Conservation (phyloP, 2,329 filamentous ascomycete species). For the Raffaelea ambrosiae region DNA sequence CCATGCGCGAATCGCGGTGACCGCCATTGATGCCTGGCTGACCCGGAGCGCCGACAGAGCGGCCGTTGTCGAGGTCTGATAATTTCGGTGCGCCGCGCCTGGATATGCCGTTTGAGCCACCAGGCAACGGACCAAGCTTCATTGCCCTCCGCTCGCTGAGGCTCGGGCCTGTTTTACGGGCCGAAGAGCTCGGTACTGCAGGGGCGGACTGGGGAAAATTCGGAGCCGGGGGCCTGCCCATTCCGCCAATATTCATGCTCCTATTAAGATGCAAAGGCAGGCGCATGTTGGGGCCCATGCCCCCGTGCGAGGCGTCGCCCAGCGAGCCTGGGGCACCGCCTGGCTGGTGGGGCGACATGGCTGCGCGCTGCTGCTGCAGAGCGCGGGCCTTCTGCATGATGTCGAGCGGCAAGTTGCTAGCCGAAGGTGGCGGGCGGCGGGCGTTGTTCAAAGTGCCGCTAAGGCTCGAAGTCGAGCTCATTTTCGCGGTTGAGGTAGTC, state of each 20-base stretch:
- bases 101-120: conserved; percentile 28
- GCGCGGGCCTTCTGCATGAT: conserved; percentile 30
- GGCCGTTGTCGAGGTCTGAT: conserved; percentile 27
- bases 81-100: conserved; percentile 31
- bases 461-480: conserved; percentile 79
- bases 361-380: conserved; percentile 25
- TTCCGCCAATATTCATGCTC: too few relatives aligned
- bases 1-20: conserved; percentile 39
- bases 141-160: conserved; percentile 60
- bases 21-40: conserved; percentile 24
- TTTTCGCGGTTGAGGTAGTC: conserved; percentile 36
- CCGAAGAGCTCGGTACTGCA: conserved; percentile 25
- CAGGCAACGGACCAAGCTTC: conserved; percentile 39
- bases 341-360: conserved; percentile 18
- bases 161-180: conserved; percentile 36
- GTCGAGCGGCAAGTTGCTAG: conserved; percentile 28
- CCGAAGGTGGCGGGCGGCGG: conserved; percentile 39
- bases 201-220: conserved; percentile 47
- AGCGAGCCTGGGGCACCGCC: conserved; percentile 10
- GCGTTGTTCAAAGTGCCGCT: conserved; percentile 66
- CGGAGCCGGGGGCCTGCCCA: conserved; percentile 34
- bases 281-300: conserved; percentile 33
- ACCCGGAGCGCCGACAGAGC: conserved; percentile 7
- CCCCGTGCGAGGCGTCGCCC: conserved; percentile 23
- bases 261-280: conserved; percentile 29